phyloP scores from a whole-genome alignment of 2,329 filamentous ascomycete genomes.

The Pseudofabraea citricarpa region DNA sequence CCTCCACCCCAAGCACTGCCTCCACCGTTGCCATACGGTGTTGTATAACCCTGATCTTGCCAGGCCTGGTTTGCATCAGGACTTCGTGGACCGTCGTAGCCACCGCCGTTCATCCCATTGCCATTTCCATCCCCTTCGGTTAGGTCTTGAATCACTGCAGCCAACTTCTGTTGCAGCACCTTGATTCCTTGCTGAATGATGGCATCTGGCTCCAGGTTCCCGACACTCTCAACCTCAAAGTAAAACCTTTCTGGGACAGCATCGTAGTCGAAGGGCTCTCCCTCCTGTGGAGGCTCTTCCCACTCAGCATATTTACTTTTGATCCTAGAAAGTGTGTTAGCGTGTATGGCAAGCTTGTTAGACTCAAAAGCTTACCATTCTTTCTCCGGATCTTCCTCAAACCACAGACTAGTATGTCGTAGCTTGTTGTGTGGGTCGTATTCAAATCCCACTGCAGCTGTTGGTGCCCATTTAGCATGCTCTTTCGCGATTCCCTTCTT shows the following conservation, averaged over 20 bases:
- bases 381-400: slow-evolving; percentile 73
- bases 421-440: slow-evolving; percentile 98
- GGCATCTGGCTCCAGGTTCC: slow-evolving; percentile 81
- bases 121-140: slow-evolving; percentile 51
- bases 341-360: neutral
- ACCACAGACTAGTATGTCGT: slow-evolving; percentile 90
- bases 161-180: slow-evolving; percentile 85
- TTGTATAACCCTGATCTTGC: slow-evolving; percentile 61
- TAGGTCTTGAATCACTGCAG: slow-evolving; percentile 66
- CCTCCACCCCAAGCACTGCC: slow-evolving; percentile 63
- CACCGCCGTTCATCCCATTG: slow-evolving; percentile 38
- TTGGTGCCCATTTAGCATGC: slow-evolving; percentile 96
- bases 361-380: slow-evolving; percentile 66
- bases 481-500: slow-evolving; percentile 99
- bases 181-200: slow-evolving; percentile 88
- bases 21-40: slow-evolving; percentile 57
- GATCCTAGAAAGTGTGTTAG: slow-evolving; percentile 52
- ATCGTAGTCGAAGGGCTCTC: slow-evolving; percentile 87
- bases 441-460: slow-evolving; percentile 89
- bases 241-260: slow-evolving; percentile 84
- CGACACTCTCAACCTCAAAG: slow-evolving; percentile 86
- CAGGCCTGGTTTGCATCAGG: slow-evolving; percentile 55
- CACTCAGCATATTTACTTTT: slow-evolving; percentile 74
- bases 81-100: slow-evolving; percentile 54
- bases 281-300: slow-evolving; percentile 75